A percentile compares a stretch with the other conserved stretches of the same genome.
These are phyloP conservation scores for Trypanosoma lewisi DNA, from an alignment of 208 protist genomes.

Conservation along the genomic window DNA sequence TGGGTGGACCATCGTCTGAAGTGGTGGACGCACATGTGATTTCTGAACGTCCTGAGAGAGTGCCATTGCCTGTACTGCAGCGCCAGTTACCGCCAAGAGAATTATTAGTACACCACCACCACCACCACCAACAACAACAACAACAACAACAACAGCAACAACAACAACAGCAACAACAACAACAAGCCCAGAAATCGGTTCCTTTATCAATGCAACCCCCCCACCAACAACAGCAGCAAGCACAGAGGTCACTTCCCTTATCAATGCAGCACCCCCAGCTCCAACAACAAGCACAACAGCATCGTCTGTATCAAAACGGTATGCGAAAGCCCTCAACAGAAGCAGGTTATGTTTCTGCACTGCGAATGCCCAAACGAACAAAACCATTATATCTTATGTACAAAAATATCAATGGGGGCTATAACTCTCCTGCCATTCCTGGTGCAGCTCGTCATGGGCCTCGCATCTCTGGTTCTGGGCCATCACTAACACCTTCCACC, in stretches of 20 bases:
- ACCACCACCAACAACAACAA: conserved; percentile 11
- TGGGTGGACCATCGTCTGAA: background rate
- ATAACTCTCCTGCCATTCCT: conserved; percentile 9
- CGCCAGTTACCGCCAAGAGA: background rate
- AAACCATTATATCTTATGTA: conserved; percentile 22
- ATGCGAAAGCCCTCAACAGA: background rate
- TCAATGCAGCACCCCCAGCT: background rate
- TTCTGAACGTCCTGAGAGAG: background rate
- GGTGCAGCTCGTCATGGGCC: too few species aligned
- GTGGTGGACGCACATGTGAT: background rate
- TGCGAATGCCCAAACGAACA: background rate
- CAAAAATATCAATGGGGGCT: conserved; percentile 31
- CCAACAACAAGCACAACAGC: too few species aligned
- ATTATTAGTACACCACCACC: conserved; percentile 6
- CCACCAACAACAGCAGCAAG: background rate
- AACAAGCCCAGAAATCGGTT: background rate
- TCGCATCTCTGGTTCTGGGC: background rate
- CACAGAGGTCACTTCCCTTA: background rate
- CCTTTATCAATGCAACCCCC: background rate
- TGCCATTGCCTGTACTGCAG: background rate
- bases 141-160: conserved; percentile 18
- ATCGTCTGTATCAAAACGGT: background rate
- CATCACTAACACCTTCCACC: background rate
- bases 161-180: conserved; percentile 9
- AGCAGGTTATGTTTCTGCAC: background rate